Conservation (phyloP, 1,284 basidiomycete species). For the Microbotryum silenes-acaulis region DNA sequence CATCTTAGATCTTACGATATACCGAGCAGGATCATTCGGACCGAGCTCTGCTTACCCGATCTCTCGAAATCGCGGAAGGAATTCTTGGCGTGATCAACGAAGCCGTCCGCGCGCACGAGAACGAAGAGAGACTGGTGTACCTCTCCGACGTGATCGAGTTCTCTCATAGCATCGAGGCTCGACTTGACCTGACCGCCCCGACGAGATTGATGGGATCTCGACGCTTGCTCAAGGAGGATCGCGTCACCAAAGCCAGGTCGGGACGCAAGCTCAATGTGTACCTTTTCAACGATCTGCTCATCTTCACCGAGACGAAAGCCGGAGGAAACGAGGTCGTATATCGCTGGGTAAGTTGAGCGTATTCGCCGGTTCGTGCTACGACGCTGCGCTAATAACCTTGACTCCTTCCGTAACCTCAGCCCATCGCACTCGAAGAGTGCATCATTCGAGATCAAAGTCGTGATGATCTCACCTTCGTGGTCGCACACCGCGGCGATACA, state of each 20-base stretch:
- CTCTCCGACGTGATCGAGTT: slow-evolving; percentile 60
- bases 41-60: slow-evolving; percentile 49
- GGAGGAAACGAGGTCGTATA: slow-evolving; percentile 19
- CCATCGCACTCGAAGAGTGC: slow-evolving; percentile 25
- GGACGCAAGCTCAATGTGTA: slow-evolving; percentile 60
- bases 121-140: slow-evolving; percentile 57
- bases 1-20: slow-evolving; percentile 64
- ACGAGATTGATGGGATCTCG: slow-evolving; percentile 71
- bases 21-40: slow-evolving; percentile 58
- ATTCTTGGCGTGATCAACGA: slow-evolving; percentile 80
- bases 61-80: slow-evolving; percentile 59
- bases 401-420: neutral
- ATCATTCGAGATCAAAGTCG: slow-evolving; percentile 5
- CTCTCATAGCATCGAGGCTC: slow-evolving; percentile 33
- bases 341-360: slow-evolving; percentile 9
- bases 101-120: slow-evolving; percentile 75
- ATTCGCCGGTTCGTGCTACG: slow-evolving; percentile 57
- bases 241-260: slow-evolving; percentile 66
- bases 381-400: slow-evolving; percentile 68
- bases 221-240: slow-evolving; percentile 68
- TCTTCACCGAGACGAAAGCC: slow-evolving; percentile 30
- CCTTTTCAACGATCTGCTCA: slow-evolving; percentile 40
- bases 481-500: slow-evolving; percentile 40
- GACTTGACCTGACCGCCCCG: slow-evolving; percentile 79
- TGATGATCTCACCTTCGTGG: slow-evolving; percentile 60